Evolutionary conservation across 2,329 filamentous ascomycete genomes (phyloP).

Genomic region (Diaporthe caulivora): DNA sequence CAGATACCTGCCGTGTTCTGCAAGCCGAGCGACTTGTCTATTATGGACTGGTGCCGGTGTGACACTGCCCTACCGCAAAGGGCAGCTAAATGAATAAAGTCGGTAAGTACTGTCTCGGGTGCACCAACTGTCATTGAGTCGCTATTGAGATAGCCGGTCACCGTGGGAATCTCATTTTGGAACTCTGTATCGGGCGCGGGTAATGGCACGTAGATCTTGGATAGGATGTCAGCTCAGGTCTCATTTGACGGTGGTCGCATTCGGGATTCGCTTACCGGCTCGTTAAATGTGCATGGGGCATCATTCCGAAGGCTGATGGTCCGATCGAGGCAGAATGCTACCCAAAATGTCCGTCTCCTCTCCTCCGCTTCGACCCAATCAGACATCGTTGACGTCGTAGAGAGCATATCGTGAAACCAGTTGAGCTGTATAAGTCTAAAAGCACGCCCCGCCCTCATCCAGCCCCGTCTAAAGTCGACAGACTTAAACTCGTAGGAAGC

Average conservation of each 20-base stretch:
- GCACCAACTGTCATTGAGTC: slow-evolving; percentile 17
- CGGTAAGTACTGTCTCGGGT: not conserved
- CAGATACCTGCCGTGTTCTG: slow-evolving; percentile 16
- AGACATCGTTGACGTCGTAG: slow-evolving; percentile 3
- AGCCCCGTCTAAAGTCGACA: slow-evolving; percentile 43
- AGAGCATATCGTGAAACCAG: slow-evolving; percentile 26
- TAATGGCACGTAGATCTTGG: slow-evolving; percentile 21
- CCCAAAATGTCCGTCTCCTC: slow-evolving; percentile 32
- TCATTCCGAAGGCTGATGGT: slow-evolving; percentile 17
- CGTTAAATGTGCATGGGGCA: slow-evolving; percentile 27
- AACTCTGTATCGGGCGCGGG: slow-evolving; percentile 13
- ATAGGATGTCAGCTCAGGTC: not conserved
- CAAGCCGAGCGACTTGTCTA: slow-evolving; percentile 5
- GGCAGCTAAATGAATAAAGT: slow-evolving; percentile 17
- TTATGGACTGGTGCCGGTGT: slow-evolving; percentile 21
- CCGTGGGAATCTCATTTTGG: slow-evolving; percentile 16
- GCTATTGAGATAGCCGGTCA: slow-evolving; percentile 2
- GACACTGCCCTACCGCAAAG: slow-evolving; percentile 16
- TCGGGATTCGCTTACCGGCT: not conserved
- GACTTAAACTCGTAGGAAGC: slow-evolving; percentile 44
- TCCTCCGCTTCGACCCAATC: slow-evolving; percentile 29
- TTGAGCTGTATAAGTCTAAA: slow-evolving; percentile 43
- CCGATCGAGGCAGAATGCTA: slow-evolving; percentile 27
- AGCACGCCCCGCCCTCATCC: slow-evolving; percentile 44
- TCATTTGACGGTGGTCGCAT: not conserved